Conservation (phyloP, 805 yeast genomes). For the Kluyveromyces aestuarii region DNA sequence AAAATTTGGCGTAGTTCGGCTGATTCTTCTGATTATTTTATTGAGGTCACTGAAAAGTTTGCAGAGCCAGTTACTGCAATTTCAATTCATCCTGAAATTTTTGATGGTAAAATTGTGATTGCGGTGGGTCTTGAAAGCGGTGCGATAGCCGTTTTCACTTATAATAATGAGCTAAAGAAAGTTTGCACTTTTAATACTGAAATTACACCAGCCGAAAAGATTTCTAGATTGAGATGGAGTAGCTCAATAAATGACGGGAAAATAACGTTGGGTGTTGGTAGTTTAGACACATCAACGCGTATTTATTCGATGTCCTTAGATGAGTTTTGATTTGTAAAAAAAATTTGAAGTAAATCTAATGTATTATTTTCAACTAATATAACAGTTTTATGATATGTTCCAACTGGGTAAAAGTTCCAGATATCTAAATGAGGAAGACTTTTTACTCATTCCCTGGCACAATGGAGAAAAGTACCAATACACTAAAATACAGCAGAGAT, state of each 20-base stretch:
- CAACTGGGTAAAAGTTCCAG: slow-evolving; percentile 49
- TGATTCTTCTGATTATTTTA: slow-evolving; percentile 30
- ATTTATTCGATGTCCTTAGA: slow-evolving; percentile 22
- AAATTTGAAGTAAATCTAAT: not conserved
- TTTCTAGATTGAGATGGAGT: slow-evolving; percentile 56
- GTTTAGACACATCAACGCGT: slow-evolving; percentile 53
- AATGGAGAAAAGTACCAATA: slow-evolving; percentile 59
- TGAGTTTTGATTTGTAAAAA: not conserved
- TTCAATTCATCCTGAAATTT: slow-evolving; percentile 33
- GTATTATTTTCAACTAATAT: not conserved
- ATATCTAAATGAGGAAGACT: slow-evolving; percentile 37
- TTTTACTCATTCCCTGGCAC: slow-evolving; percentile 72
- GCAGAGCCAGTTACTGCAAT: slow-evolving; percentile 59
- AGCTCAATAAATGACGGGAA: slow-evolving; percentile 13
- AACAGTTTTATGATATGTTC: slow-evolving; percentile 32
- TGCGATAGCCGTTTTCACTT: slow-evolving; percentile 36
- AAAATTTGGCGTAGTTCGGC: slow-evolving; percentile 56
- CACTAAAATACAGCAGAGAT: slow-evolving; percentile 40
- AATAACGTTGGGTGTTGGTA: slow-evolving; percentile 47
- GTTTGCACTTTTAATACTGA: slow-evolving; percentile 29
- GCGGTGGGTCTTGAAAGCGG: slow-evolving; percentile 73
- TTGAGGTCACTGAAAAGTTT: slow-evolving; percentile 32
- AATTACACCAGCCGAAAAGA: slow-evolving; percentile 51
- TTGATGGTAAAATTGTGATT: slow-evolving; percentile 30
- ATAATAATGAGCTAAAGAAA: slow-evolving; percentile 26